Conservation (phyloP, 441 rosid species). For the Adansonia gregorii region DNA sequence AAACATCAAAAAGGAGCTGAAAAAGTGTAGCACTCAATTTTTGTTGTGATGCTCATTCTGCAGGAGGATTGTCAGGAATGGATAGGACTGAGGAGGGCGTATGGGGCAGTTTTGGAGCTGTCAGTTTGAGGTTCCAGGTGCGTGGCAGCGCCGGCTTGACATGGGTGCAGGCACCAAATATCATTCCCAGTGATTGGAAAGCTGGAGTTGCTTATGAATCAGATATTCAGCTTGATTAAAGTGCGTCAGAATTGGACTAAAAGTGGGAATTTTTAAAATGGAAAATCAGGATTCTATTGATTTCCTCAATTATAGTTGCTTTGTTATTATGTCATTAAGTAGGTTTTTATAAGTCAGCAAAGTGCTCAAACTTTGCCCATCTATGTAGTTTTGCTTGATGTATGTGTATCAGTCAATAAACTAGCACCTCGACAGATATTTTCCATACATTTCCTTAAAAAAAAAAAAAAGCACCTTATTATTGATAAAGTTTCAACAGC, state of each 20-base stretch:
- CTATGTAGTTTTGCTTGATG: slow-evolving; percentile 6
- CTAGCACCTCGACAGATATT: not conserved
- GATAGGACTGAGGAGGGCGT: slow-evolving; percentile 74
- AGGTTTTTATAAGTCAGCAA: not conserved
- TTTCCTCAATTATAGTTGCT: slow-evolving; percentile 5
- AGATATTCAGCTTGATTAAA: slow-evolving; percentile 50
- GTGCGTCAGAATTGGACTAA: not conserved
- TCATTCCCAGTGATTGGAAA: slow-evolving; percentile 64
- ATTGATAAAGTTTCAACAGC: not conserved
- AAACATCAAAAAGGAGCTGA: not conserved
- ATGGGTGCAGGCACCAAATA: slow-evolving; percentile 62
- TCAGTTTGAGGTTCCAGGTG: slow-evolving; percentile 60
- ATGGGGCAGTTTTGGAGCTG: slow-evolving; percentile 63
- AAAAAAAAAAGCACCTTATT: too few species aligned
- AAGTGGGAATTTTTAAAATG: not conserved
- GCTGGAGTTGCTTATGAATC: slow-evolving; percentile 66
- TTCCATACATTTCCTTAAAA: not conserved
- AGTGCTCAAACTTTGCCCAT: not conserved
- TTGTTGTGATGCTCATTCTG: slow-evolving; percentile 31
- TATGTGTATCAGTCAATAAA: slow-evolving; percentile 19
- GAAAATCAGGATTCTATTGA: not conserved
- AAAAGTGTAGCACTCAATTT: not conserved
- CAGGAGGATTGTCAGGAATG: slow-evolving; percentile 68
- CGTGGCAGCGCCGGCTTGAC: slow-evolving; percentile 44
- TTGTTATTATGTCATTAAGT: not conserved